phyloP scores from a whole-genome alignment of 1,284 basidiomycete genomes.

The Megacollybia platyphylla region DNA sequence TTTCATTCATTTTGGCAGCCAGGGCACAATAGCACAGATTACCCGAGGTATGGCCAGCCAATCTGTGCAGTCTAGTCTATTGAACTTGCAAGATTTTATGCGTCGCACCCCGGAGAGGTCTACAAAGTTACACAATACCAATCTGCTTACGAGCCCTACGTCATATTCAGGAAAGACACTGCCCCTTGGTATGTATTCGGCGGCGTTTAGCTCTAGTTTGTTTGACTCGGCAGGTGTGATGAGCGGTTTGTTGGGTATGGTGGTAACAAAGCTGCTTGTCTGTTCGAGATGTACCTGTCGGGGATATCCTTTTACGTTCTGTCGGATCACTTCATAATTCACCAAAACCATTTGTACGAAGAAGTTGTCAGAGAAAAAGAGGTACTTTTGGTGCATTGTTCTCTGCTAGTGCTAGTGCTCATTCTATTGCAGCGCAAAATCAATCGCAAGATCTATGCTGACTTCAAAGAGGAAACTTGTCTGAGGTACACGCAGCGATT shows the following conservation, averaged over 20 bases:
- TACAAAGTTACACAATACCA: constrained; percentile 69
- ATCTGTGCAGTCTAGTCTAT: too few relatives aligned
- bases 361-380: constrained; percentile 58
- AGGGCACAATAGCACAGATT: constrained; percentile 74
- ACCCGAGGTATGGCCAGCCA: constrained; percentile 32
- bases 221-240: constrained; percentile 43
- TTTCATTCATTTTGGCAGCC: constrained; percentile 69
- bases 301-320: constrained; percentile 69
- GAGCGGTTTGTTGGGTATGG: constrained; percentile 85
- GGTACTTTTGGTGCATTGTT: constrained; percentile 20
- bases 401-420: background rate
- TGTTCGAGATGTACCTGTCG: constrained; percentile 38
- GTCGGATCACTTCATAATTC: constrained; percentile 75
- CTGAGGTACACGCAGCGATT: constrained; percentile 31
- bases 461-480: constrained; percentile 67
- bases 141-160: constrained; percentile 74
- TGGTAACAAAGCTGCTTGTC: constrained; percentile 38
- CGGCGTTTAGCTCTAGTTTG: background rate
- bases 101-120: constrained; percentile 46
- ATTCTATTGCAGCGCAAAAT: constrained; percentile 40
- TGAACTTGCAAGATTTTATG: constrained; percentile 19
- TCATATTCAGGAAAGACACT: constrained; percentile 66
- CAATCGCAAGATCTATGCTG: constrained; percentile 66
- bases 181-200: constrained; percentile 43
- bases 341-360: constrained; percentile 75